Evolutionary conservation across 371 early-diverging fungal genomes (phyloP), one percentile per base, ranked within the genome.

Genomic region (Mucor circinelloides): DNA sequence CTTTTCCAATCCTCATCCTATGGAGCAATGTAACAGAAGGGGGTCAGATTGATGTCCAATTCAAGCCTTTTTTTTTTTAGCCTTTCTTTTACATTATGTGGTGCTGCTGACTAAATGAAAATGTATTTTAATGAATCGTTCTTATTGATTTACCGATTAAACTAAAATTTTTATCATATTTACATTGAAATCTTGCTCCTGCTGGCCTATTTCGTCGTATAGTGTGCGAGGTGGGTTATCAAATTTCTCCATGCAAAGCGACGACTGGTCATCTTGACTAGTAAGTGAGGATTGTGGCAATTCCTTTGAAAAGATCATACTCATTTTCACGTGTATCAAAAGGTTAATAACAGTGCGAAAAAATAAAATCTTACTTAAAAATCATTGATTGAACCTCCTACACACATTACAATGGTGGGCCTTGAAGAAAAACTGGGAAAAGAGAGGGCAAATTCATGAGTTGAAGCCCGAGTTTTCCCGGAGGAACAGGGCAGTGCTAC

Each of bases 381-480:
- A 21, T 46, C 46, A 21, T 3, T 46, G 46, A 21, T 46, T 46
- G 21, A 46, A 46, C 46, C 46, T 46, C 46, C 46, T 46, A 46
- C 46, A 21, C 46, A 40, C 17, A 40, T 46, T 46, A 46, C 21
- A 46, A 46, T 46, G 21, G 46, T 19, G 46, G 46, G 21, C 46
- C 46, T 21, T 40, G 21, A 46, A 55, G 34, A 50, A 56, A 48
- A 46, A 58, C 27, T 52, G 60, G 55, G 60, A 67, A 56, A 61
- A 66, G 58, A 60, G 12, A 50, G 13, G 52, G 57, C 30, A 57
- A 32, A 31, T 30, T 28, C 54, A 10, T 19, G n/a, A n/a, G 9
- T 68, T 19, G 54, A 62, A 63, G 60, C 71, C 71, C 71, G 71
- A 67, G 44, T 67, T 71, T 40, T 71, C 67, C 71, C 71, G 71